A percentile compares a stretch with the other conserved stretches of the same genome.
Conservation (phyloP, 2,329 filamentous ascomycete genomes). For the Sarocladium oryzae region DNA sequence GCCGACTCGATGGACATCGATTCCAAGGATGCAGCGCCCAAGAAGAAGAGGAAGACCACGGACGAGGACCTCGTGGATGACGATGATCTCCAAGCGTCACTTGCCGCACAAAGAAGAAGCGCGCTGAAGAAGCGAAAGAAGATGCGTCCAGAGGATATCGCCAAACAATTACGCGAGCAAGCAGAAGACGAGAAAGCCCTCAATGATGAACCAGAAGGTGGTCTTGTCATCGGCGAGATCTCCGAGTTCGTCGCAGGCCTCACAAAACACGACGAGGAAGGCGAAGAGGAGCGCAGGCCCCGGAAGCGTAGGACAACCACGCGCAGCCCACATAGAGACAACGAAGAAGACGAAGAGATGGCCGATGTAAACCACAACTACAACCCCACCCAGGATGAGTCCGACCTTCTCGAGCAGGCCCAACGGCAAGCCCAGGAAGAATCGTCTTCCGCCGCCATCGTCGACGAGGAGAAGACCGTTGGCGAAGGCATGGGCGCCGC, state of each 20-base stretch:
- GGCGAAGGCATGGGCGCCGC: slow-evolving; percentile 75
- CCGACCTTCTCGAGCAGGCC: slow-evolving; percentile 11
- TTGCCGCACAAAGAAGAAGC: slow-evolving; percentile 74
- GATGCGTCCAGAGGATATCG: slow-evolving; percentile 78
- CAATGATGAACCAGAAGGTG: slow-evolving; percentile 34
- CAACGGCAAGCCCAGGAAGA: slow-evolving; percentile 25
- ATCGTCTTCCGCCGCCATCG: slow-evolving; percentile 38
- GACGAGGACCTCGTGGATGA: slow-evolving; percentile 76
- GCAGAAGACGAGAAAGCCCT: slow-evolving; percentile 43
- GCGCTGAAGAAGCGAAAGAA: slow-evolving; percentile 91
- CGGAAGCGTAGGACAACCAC: slow-evolving; percentile 31
- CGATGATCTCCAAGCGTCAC: slow-evolving; percentile 80
- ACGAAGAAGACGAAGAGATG: slow-evolving; percentile 38
- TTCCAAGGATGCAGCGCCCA: slow-evolving; percentile 34
- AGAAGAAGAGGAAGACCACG: slow-evolving; percentile 58
- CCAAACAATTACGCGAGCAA: slow-evolving; percentile 67
- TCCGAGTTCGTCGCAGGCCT: slow-evolving; percentile 89
- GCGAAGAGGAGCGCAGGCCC: slow-evolving; percentile 49
- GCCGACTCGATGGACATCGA: slow-evolving; percentile 72
- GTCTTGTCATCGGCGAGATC: slow-evolving; percentile 90
- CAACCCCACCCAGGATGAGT: slow-evolving; percentile 12
- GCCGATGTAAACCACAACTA: slow-evolving; percentile 30
- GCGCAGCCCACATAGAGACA: slow-evolving; percentile 24
- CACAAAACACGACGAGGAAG: slow-evolving; percentile 57
- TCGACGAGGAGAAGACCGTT: slow-evolving; percentile 80